phyloP scores from a whole-genome alignment of 345 rosid genomes.

The Citrus reticulata region DNA sequence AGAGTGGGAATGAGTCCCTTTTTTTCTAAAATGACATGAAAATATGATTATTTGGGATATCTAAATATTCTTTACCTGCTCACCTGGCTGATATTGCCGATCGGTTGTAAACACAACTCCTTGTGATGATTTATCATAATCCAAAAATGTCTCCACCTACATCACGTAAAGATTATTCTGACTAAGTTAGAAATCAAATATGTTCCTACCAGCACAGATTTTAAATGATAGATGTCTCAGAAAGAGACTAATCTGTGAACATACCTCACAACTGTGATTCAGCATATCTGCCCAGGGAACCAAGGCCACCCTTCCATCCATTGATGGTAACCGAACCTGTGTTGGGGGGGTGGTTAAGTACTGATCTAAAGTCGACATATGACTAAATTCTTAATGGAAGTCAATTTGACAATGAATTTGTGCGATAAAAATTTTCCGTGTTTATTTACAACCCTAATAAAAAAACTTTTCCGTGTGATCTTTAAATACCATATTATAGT shows the following conservation, averaged over 20 bases:
- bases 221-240: neutral
- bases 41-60: neutral
- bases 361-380: neutral
- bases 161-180: conserved; percentile 19
- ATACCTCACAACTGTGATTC: conserved; percentile 92
- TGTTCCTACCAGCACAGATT: neutral
- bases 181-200: conserved; percentile 11
- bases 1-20: neutral
- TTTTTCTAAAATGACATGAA: neutral
- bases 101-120: conserved; percentile 85
- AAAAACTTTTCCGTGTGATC: neutral
- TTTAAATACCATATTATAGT: neutral
- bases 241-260: neutral
- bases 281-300: conserved; percentile 99
- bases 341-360: neutral
- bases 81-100: conserved; percentile 87
- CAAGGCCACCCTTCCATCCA: conserved; percentile 91
- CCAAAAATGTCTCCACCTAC: conserved; percentile 89
- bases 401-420: neutral
- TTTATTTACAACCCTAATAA: neutral
- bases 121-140: conserved; percentile 81
- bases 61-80: conserved; percentile 67
- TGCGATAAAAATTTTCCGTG: neutral
- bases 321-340: conserved; percentile 89
- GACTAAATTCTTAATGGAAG: neutral